Base-by-base conservation (phyloP, 768 basidiomycete species). In the Termitomyces titanicus region DNA sequence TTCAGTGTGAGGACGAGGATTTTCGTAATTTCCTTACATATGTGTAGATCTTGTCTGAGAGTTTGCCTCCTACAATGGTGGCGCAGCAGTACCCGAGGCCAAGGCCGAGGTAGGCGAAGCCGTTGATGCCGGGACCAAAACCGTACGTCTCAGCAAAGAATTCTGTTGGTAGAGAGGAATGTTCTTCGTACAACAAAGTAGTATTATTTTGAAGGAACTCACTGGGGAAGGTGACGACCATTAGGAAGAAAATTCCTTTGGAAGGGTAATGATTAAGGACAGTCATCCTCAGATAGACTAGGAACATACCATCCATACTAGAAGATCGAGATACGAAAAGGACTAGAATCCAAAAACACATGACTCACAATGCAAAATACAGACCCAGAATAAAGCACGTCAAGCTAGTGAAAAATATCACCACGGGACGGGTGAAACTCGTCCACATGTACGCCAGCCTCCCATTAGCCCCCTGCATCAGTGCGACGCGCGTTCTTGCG, bases 301-400 rank as follows among this genome's bases (percentile, higher is more conserved):
- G 13, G 9, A 13, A 68, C 70, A 61, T 38, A 80, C 82, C 82
- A 62, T 81, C 84, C 70, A 82, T 78, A 64, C 83, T 67, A 56
- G 11, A 25, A 18, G n/a, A 9, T 51, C 44, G 20, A 3, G 22
- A 44, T 44, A 35, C n/a, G 8, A 50, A 47, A 22, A 27, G 15
- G 20, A n/a, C 18, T 3, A 3, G 5, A 22, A 15, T 25, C 2
- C 6, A 25, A 18, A 20, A 24, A 13, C 43, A 20, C 17, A n/a
- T 12, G 11, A 79, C 85, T 71, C 59, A 88, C 86, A 88, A 74
- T 13, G 86, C 84, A 79, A 77, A 74, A 58, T 88, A 89, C 48
- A 84, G 70, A 64, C 85, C 87, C 51, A 89, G 73, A 34, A 84
- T 73, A 64, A 88, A 87, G 68, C 85, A 88, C 44, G 88, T 76